phyloP scores from a whole-genome alignment of 352 stramenopile species.

The Phytophthora megakarya region DNA sequence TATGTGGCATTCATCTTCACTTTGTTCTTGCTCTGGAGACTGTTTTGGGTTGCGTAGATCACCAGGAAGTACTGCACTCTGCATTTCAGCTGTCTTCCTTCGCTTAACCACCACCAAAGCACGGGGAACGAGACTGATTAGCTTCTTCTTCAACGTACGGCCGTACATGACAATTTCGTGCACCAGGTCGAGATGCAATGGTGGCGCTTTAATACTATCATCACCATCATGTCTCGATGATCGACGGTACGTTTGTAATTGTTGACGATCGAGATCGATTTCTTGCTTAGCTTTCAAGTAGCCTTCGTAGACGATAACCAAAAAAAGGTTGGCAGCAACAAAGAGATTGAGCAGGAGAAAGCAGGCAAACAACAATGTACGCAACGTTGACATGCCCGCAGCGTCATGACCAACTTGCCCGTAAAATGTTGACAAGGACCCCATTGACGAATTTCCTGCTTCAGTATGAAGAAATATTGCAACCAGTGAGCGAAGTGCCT shows the following conservation, averaged over 20 bases:
- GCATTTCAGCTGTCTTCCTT: slow-evolving; percentile 16
- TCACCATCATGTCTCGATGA: background rate
- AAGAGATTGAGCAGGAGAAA: slow-evolving; percentile 54
- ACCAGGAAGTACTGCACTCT: slow-evolving; percentile 18
- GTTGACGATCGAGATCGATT: slow-evolving; percentile 20
- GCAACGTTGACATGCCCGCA: slow-evolving; percentile 30
- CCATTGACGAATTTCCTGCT: slow-evolving; percentile 19
- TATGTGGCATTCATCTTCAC: slow-evolving; percentile 1
- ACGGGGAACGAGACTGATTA: background rate
- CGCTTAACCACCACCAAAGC: background rate
- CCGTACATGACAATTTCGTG: slow-evolving; percentile 10
- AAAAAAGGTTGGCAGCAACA: slow-evolving; percentile 50
- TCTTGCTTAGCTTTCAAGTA: slow-evolving; percentile 42
- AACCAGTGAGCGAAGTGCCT: slow-evolving; percentile 43
- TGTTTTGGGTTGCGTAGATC: slow-evolving; percentile 1
- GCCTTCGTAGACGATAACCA: slow-evolving; percentile 50
- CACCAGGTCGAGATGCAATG: slow-evolving; percentile 19
- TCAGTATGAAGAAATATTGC: slow-evolving; percentile 38
- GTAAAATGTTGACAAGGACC: slow-evolving; percentile 8
- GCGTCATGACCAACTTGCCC: slow-evolving; percentile 29
- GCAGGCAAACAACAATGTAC: slow-evolving; percentile 41
- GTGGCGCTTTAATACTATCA: slow-evolving; percentile 11
- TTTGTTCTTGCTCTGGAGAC: slow-evolving; percentile 10
- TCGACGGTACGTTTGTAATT: background rate
- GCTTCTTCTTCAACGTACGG: background rate